Conservation (phyloP, 768 basidiomycete species). For the Leccinum fibrillosum region DNA sequence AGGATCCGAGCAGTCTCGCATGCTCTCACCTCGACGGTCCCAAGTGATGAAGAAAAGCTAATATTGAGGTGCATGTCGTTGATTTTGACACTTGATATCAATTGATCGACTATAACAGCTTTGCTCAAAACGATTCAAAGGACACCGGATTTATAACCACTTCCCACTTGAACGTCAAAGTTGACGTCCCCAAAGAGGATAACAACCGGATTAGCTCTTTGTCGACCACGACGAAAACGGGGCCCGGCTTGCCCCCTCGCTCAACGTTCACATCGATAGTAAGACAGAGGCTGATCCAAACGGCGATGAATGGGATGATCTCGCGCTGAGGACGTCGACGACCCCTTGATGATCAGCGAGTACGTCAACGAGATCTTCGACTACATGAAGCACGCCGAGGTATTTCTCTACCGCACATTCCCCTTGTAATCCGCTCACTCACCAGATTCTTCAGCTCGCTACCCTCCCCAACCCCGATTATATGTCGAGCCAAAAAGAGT, state of each 20-base stretch:
- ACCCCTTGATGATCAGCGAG: conserved; percentile 96
- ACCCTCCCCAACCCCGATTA: conserved; percentile 85
- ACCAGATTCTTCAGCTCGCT: conserved; percentile 50
- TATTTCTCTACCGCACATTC: conserved; percentile 30
- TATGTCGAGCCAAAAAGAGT: conserved; percentile 77
- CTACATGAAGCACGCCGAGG: conserved; percentile 86
- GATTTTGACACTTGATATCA: too few species aligned
- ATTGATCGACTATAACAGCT: too few species aligned
- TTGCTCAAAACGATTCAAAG: too few species aligned
- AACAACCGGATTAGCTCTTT: too few species aligned
- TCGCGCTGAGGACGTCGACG: conserved; percentile 87
- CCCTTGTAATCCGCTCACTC: not conserved
- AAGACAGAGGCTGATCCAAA: conserved; percentile 67
- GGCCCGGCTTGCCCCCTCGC: conserved; percentile 37
- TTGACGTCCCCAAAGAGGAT: too few species aligned
- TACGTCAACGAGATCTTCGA: conserved; percentile 93
- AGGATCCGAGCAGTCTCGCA: too few species aligned
- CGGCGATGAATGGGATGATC: conserved; percentile 77
- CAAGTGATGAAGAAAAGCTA: too few species aligned
- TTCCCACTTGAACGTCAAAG: too few species aligned
- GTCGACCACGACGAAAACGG: conserved; percentile 39
- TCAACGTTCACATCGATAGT: conserved; percentile 40
- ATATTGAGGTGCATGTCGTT: too few species aligned
- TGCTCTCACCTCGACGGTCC: too few species aligned
- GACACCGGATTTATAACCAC: too few species aligned